Evolutionary conservation across 2,329 filamentous ascomycete genomes (phyloP).

Genomic region (Cadophora sp.): DNA sequence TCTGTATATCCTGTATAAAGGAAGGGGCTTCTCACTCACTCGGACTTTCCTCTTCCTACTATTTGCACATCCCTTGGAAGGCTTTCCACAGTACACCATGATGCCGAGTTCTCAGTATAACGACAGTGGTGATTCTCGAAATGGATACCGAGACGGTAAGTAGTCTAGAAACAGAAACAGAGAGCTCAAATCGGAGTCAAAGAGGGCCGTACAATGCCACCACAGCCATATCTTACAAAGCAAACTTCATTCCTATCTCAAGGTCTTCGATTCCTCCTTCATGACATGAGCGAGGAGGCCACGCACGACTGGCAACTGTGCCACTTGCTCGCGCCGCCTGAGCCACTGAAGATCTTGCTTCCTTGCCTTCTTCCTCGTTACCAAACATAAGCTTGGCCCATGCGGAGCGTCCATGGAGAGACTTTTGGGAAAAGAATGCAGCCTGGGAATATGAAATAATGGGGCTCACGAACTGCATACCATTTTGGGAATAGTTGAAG

Average conservation of each 20-base stretch:
- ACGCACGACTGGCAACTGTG: background rate
- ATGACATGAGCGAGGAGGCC: background rate
- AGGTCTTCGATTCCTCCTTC: background rate
- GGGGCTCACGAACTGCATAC: constrained; percentile 6
- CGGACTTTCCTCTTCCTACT: too few species aligned
- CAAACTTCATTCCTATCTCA: background rate
- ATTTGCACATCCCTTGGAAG: constrained; percentile 48
- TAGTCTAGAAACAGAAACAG: too few species aligned
- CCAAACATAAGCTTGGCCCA: background rate
- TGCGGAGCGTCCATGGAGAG: background rate
- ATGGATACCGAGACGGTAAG: background rate
- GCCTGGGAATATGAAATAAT: background rate
- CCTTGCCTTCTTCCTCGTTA: background rate
- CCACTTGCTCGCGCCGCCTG: background rate
- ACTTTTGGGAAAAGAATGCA: background rate
- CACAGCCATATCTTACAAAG: background rate
- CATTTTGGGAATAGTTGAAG: background rate
- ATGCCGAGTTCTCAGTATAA: background rate
- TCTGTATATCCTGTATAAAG: too few species aligned
- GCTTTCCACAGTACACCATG: constrained; percentile 58
- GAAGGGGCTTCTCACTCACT: too few species aligned
- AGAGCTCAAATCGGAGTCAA: background rate
- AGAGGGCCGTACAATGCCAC: too few species aligned
- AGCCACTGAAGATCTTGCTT: background rate
- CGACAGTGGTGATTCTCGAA: background rate